Evolutionary conservation across 78 protist genomes (phyloP).

Genomic region (Emiliania huxleyi): DNA sequence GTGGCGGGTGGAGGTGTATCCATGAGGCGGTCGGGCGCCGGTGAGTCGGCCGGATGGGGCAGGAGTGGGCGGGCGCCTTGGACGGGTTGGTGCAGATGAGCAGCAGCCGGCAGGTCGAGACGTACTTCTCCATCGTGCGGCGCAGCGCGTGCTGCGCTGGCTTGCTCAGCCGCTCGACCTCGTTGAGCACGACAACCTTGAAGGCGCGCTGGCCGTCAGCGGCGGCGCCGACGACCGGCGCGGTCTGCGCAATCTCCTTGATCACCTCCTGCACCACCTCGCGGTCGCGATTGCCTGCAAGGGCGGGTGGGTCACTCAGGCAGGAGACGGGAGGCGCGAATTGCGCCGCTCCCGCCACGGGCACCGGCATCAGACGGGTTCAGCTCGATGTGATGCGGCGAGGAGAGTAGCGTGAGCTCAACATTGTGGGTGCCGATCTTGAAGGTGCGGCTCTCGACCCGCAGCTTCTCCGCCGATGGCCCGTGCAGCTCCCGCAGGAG

Average conservation of each 20-base stretch:
- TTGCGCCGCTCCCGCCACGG: too few species aligned
- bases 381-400: constrained; percentile 90
- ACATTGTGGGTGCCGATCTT: constrained; percentile 40
- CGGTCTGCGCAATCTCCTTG: constrained; percentile 92
- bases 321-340: too few species aligned
- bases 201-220: not conserved
- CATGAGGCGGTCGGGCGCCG: too few species aligned
- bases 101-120: constrained; percentile 77
- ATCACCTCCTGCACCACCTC: constrained; percentile 83
- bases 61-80: too few species aligned
- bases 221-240: constrained; percentile 39
- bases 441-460: constrained; percentile 2
- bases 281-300: constrained; percentile 84
- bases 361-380: constrained; percentile 95
- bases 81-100: constrained; percentile 64
- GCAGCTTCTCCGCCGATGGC: constrained; percentile 63
- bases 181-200: constrained; percentile 86
- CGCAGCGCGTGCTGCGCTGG: constrained; percentile 97
- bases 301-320: too few species aligned
- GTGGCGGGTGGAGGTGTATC: too few species aligned
- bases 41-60: too few species aligned
- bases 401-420: constrained; percentile 72
- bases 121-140: constrained; percentile 96
- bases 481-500: constrained; percentile 91
- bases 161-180: constrained; percentile 80